Percentiles rank a stretch among this genome's conserved stretches.
Conservation (phyloP, 805 yeast genomes). For the Yamadazyma endophytica region DNA sequence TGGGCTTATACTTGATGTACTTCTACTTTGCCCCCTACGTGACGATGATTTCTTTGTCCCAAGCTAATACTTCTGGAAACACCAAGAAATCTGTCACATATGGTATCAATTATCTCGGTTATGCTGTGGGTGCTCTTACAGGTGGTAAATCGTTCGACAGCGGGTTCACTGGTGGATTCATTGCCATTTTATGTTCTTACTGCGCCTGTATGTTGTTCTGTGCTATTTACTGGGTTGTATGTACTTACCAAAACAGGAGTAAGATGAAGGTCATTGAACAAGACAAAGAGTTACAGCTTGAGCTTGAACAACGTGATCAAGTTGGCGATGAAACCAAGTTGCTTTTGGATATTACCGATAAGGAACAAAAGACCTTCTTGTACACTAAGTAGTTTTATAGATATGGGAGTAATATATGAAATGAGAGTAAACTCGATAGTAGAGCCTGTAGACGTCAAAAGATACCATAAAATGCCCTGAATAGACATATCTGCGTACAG, state of each 20-base stretch:
- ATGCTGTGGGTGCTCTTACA: constrained; percentile 23
- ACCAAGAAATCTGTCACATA: constrained; percentile 29
- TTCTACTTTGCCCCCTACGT: constrained; percentile 27
- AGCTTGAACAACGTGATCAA: constrained; percentile 6
- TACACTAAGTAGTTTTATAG: constrained; percentile 13
- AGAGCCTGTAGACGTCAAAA: too few relatives aligned
- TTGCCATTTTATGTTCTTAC: constrained; percentile 16
- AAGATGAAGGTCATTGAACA: constrained; percentile 10
- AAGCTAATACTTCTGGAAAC: constrained; percentile 27
- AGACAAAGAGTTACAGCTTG: constrained; percentile 5
- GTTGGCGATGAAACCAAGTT: constrained; percentile 7
- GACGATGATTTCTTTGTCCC: constrained; percentile 20
- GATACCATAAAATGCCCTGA: too few relatives aligned
- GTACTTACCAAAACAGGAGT: constrained; percentile 12
- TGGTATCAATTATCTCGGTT: constrained; percentile 30
- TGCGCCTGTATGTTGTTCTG: constrained; percentile 13
- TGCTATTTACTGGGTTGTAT: constrained; percentile 13
- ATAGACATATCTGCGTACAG: too few relatives aligned
- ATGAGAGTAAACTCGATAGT: constrained; percentile 1
- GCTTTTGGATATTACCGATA: constrained; percentile 17
- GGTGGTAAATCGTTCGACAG: constrained; percentile 22
- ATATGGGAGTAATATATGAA: too few relatives aligned
- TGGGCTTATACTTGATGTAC: constrained; percentile 30
- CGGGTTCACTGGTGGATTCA: constrained; percentile 16
- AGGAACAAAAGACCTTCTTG: constrained; percentile 14